Conservation (phyloP, 345 rosid species). For the Gossypium thurberi region DNA sequence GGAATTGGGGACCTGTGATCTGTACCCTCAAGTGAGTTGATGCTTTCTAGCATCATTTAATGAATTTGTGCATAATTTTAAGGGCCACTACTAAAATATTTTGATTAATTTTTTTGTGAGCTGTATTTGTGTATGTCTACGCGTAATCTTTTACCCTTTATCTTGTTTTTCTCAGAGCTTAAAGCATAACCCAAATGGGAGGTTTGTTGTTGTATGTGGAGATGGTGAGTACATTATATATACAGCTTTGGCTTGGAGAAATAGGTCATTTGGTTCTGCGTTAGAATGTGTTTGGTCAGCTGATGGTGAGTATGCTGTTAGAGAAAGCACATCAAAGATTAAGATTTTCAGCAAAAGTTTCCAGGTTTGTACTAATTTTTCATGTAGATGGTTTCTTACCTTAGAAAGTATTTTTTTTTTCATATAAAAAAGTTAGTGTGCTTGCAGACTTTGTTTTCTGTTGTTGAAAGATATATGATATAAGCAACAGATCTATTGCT, state of each 20-base stretch:
- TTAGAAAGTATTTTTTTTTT: neutral
- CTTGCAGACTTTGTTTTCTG: neutral
- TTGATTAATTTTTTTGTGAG: neutral
- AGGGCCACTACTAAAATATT: neutral
- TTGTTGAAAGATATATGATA: neutral
- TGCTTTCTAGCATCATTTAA: slow-evolving; percentile 18
- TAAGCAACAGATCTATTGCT: neutral
- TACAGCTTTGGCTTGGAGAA: slow-evolving; percentile 99
- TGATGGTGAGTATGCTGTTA: slow-evolving; percentile 96
- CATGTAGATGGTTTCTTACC: neutral
- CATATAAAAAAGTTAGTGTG: neutral
- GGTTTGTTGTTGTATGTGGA: slow-evolving; percentile 98
- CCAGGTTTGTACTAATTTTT: slow-evolving; percentile 53
- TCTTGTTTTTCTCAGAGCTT: slow-evolving; percentile 53
- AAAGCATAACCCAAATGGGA: slow-evolving; percentile 96
- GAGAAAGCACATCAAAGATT: slow-evolving; percentile 93
- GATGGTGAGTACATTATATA: slow-evolving; percentile 98
- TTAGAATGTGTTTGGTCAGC: slow-evolving; percentile 95
- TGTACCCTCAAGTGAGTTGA: slow-evolving; percentile 90
- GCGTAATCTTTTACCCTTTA: neutral
- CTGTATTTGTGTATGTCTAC: neutral
- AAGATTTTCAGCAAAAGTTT: slow-evolving; percentile 86
- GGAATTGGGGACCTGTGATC: slow-evolving; percentile 99
- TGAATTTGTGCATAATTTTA: neutral
- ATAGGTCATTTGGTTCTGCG: slow-evolving; percentile 97